Conservation (phyloP, 306 rosid genomes). For the Prunus mongolica region DNA sequence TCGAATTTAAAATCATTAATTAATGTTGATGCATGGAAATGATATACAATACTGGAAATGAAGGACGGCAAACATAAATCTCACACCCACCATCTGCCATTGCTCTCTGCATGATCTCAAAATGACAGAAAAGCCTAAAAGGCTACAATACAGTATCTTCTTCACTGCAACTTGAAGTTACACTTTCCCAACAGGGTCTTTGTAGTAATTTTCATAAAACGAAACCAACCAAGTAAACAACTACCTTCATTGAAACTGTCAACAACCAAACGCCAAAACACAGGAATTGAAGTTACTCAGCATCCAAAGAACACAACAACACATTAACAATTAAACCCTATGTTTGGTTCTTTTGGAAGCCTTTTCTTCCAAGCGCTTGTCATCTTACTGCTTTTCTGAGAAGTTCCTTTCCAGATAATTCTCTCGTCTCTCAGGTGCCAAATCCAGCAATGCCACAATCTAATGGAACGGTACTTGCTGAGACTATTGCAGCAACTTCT, state of each 20-base stretch:
- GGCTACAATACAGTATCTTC: background rate
- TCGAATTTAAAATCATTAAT: too few species aligned
- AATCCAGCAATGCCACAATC: constrained; percentile 34
- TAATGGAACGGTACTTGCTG: constrained; percentile 25
- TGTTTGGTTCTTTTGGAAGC: background rate
- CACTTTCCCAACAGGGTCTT: background rate
- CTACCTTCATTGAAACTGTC: constrained; percentile 54
- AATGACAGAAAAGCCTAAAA: background rate
- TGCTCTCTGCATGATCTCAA: background rate
- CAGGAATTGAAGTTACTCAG: background rate
- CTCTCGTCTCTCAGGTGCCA: background rate
- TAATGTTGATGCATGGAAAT: too few species aligned
- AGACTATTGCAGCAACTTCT: constrained; percentile 55
- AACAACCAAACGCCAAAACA: constrained; percentile 18
- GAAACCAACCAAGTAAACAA: constrained; percentile 28
- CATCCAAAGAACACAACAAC: background rate
- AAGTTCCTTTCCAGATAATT: background rate
- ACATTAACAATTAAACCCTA: background rate
- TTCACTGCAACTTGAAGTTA: background rate
- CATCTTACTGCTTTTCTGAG: background rate
- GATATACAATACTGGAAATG: background rate
- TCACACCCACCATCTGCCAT: constrained; percentile 11
- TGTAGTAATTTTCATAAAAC: constrained; percentile 5
- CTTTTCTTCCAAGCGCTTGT: background rate
- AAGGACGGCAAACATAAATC: constrained; percentile 22